phyloP scores from a whole-genome alignment of 2,329 filamentous ascomycete genomes.

The Xylaria sp. region DNA sequence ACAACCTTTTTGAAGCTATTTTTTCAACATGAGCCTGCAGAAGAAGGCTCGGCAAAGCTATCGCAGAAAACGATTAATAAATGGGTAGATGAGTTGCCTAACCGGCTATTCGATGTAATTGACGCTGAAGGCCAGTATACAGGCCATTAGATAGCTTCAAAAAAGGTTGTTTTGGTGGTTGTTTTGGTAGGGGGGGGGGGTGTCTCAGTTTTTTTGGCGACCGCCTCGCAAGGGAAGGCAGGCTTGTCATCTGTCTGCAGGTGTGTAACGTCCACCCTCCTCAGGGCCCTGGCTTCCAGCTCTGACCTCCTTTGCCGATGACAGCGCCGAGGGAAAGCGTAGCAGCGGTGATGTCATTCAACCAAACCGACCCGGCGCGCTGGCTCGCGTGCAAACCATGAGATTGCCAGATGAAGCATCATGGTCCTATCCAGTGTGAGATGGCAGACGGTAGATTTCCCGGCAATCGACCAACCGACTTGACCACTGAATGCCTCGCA shows the following conservation, averaged over 20 bases:
- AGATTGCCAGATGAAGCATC: constrained; percentile 8
- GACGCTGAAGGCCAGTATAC: no score
- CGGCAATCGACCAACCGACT: background rate
- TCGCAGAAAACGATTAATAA: no score
- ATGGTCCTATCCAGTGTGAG: background rate
- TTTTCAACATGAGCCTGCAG: no score
- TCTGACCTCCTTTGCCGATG: constrained; percentile 1
- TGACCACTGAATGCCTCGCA: constrained; percentile 14
- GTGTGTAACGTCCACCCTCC: constrained; percentile 14
- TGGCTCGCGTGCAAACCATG: constrained; percentile 19
- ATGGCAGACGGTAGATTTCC: background rate
- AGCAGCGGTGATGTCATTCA: constrained; percentile 20
- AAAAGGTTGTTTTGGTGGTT: no score
- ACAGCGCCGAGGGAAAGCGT: constrained; percentile 21
- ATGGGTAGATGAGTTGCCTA: no score
- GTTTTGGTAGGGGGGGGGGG: no score
- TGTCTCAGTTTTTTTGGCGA: no score
- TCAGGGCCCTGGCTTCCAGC: background rate
- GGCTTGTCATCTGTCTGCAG: constrained; percentile 19
- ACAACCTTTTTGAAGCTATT: no score
- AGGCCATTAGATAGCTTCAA: no score
- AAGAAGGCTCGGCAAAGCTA: no score
- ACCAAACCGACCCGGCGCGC: constrained; percentile 18
- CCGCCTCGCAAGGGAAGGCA: no score
- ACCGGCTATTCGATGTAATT: no score